Percentiles rank a stretch among this genome's conserved stretches.
These are phyloP conservation scores for Grosmannia huntii DNA, from an alignment of 2,329 filamentous ascomycete species.

Conservation along the genomic window DNA sequence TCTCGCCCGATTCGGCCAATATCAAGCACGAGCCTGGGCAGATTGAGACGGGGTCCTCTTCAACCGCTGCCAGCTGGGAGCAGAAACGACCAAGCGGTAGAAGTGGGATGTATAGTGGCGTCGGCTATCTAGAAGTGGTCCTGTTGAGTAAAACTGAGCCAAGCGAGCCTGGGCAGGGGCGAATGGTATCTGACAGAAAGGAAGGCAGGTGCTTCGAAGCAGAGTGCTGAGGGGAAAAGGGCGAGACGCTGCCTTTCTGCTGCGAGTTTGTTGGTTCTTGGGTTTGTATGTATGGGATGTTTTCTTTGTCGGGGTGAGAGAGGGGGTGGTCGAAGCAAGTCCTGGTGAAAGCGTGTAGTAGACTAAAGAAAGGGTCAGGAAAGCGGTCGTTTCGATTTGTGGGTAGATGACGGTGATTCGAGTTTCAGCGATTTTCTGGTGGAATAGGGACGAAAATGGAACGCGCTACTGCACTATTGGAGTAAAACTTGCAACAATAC, in stretches of 20 bases:
- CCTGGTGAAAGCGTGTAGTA: background rate
- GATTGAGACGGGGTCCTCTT: background rate
- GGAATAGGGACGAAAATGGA: background rate
- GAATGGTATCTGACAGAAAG: background rate
- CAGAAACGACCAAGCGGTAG: background rate
- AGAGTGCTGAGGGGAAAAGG: background rate
- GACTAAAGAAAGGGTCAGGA: background rate
- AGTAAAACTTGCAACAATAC: background rate
- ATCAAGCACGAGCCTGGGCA: background rate
- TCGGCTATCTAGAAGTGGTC: too few species aligned
- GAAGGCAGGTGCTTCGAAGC: background rate
- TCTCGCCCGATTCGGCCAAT: background rate
- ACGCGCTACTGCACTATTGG: constrained; percentile 2
- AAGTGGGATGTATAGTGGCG: background rate
- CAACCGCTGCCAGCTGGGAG: background rate
- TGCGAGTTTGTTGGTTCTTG: background rate
- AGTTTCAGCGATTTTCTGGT: constrained; percentile 7
- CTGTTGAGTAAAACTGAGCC: too few species aligned
- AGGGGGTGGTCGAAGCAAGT: background rate
- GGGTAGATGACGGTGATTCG: constrained; percentile 2
- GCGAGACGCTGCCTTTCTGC: background rate
- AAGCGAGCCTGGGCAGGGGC: background rate
- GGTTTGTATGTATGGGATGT: too few species aligned
- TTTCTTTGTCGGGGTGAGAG: background rate
- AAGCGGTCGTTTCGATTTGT: background rate